Evolutionary conservation across 345 rosid species (phyloP).

Genomic region (Eucalyptus sp.): DNA sequence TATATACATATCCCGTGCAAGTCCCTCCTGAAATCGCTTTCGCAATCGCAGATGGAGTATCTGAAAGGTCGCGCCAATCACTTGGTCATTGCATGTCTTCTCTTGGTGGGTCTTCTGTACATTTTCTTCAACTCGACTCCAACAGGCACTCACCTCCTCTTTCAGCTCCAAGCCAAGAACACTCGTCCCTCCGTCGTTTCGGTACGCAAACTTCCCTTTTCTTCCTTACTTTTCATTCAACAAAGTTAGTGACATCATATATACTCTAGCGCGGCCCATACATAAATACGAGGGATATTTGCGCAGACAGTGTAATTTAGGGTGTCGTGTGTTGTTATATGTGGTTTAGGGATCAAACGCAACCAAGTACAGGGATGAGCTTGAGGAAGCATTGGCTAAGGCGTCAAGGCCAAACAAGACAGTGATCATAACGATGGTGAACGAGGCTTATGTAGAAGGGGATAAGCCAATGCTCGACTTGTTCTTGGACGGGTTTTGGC

Average conservation of each 20-base stretch:
- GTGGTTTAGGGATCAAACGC: background rate
- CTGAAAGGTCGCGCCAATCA: background rate
- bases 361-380: background rate
- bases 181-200: background rate
- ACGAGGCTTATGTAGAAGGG: slow-evolving; percentile 40
- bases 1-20: background rate
- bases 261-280: background rate
- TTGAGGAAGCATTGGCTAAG: background rate
- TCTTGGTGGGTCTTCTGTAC: background rate
- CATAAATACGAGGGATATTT: background rate
- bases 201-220: background rate
- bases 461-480: slow-evolving; percentile 47
- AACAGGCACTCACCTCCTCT: background rate
- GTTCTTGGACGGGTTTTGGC: slow-evolving; percentile 62
- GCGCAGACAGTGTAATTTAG: background rate
- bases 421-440: slow-evolving; percentile 21
- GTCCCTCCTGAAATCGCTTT: background rate
- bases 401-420: slow-evolving; percentile 3
- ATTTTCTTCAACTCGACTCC: background rate
- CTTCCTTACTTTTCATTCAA: background rate
- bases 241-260: background rate
- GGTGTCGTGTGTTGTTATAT: background rate
- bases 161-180: background rate
- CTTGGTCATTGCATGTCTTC: background rate
- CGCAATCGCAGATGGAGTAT: background rate